Conservation (phyloP, 257 asterid species). For the Cynanchum wilfordii region DNA sequence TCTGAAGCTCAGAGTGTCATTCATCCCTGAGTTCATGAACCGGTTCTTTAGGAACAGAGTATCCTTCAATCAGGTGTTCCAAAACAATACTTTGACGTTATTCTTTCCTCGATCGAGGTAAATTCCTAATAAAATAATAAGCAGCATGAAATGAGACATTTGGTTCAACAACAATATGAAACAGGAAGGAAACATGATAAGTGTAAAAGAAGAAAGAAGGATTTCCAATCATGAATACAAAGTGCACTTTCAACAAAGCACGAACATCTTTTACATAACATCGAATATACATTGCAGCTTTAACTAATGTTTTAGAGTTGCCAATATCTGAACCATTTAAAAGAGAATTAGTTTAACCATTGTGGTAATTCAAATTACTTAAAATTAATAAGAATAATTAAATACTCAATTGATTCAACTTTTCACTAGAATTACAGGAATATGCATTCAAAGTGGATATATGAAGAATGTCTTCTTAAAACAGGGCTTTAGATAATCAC, state of each 20-base stretch:
- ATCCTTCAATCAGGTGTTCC: too few species aligned
- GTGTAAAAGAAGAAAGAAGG: not conserved
- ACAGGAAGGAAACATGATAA: not conserved
- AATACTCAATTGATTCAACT: not conserved
- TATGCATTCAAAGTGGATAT: not conserved
- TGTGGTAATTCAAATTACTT: not conserved
- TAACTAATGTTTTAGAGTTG: not conserved
- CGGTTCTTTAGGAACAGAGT: not conserved
- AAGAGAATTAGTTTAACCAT: not conserved
- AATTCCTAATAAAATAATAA: not conserved
- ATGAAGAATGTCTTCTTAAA: not conserved
- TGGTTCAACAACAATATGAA: not conserved
- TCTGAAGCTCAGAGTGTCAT: not conserved
- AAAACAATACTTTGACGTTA: too few species aligned
- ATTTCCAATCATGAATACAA: not conserved
- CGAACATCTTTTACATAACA: too few species aligned
- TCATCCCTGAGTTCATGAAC: not conserved
- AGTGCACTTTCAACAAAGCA: not conserved
- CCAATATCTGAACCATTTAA: not conserved
- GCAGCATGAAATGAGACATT: not conserved
- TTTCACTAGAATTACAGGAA: not conserved
- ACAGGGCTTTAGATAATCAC: not conserved
- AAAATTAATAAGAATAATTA: not conserved
- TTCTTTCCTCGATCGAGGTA: not conserved
- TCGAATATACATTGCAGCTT: not conserved